These are phyloP conservation scores for Eucalyptus erythrocorys DNA, from an alignment of 345 rosid species.

Conservation along the genomic window DNA sequence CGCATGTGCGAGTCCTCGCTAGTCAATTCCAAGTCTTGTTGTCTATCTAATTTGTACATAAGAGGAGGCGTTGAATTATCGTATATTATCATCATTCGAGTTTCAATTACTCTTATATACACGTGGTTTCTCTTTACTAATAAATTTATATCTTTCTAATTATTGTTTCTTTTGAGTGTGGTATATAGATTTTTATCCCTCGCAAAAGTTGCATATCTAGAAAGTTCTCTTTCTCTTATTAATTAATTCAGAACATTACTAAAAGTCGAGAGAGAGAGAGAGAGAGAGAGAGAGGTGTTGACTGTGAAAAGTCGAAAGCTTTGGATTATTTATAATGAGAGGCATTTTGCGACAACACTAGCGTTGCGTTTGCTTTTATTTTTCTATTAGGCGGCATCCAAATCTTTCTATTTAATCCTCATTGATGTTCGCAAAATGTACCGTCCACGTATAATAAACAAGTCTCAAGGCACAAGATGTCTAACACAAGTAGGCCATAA, in stretches of 20 bases:
- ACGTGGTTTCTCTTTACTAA: neutral
- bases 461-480: fast-evolving
- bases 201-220: neutral
- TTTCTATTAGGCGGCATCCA: neutral
- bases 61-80: neutral
- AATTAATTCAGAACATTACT: neutral
- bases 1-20: neutral
- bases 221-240: neutral
- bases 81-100: neutral
- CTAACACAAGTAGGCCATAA: neutral
- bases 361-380: neutral
- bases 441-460: neutral
- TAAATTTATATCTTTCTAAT: neutral
- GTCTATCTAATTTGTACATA: neutral
- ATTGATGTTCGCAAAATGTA: neutral
- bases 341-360: neutral
- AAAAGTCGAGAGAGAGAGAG: neutral
- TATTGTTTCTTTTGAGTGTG: neutral
- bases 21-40: neutral
- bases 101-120: neutral
- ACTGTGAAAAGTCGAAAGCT: neutral
- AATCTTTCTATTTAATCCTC: neutral
- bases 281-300: neutral
- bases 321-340: neutral
- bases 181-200: neutral